These are phyloP conservation scores for Bruguiera hainesii DNA, from an alignment of 441 rosid genomes.

Conservation along the genomic window DNA sequence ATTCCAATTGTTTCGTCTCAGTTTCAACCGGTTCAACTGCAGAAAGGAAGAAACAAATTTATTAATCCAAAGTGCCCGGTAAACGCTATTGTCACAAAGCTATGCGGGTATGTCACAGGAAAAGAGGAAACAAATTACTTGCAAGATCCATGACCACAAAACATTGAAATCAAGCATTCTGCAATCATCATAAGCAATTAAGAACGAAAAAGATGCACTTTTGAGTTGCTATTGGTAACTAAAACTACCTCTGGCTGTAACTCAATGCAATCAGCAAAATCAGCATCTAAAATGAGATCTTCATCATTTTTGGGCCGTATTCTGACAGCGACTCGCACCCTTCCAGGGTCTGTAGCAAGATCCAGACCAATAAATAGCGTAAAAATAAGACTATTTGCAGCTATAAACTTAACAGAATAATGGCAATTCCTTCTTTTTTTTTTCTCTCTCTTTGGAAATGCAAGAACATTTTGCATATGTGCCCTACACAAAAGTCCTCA, in stretches of 20 bases:
- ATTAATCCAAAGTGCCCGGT: background rate
- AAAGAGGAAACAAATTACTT: background rate
- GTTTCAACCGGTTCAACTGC: constrained; percentile 76
- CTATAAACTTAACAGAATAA: background rate
- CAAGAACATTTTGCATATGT: too few relatives aligned
- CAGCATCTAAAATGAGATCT: constrained; percentile 74
- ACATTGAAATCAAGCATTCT: background rate
- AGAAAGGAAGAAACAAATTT: constrained; percentile 1
- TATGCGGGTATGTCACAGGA: background rate
- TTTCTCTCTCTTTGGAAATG: too few relatives aligned
- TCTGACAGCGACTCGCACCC: constrained; percentile 89
- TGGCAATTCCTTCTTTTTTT: background rate
- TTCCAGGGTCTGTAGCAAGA: constrained; percentile 52
- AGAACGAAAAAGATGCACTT: background rate
- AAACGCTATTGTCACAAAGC: background rate
- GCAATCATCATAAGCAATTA: background rate
- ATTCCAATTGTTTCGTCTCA: constrained; percentile 85
- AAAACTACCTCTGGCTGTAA: constrained; percentile 73
- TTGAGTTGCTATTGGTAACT: background rate
- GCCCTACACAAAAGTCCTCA: too few relatives aligned
- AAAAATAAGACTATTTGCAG: background rate
- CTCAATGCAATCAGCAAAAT: constrained; percentile 81
- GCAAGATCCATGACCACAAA: background rate
- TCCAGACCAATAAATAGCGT: background rate
- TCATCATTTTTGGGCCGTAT: constrained; percentile 70